phyloP scores from a whole-genome alignment of 345 rosid species.

The Brassica incana region DNA sequence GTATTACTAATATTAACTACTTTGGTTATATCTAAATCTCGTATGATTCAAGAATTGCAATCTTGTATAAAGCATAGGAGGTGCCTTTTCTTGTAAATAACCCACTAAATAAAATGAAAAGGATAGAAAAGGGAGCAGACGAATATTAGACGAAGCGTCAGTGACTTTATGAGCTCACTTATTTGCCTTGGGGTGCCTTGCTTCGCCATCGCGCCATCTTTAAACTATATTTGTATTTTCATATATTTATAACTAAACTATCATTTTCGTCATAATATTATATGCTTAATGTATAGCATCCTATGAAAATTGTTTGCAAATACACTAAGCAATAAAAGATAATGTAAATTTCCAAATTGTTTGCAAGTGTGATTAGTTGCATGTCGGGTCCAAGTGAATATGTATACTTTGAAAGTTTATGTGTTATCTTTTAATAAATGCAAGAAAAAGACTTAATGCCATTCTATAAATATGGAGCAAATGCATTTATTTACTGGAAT shows the following conservation, averaged over 20 bases:
- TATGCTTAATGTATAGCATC: neutral
- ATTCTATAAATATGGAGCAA: neutral
- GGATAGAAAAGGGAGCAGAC: conserved; percentile 13
- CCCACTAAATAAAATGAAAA: conserved; percentile 12
- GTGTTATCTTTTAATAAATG: neutral
- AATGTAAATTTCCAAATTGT: neutral
- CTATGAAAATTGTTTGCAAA: neutral
- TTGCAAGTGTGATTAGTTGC: neutral
- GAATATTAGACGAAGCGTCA: conserved; percentile 44
- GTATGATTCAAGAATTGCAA: neutral
- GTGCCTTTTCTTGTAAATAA: conserved; percentile 10
- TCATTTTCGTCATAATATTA: neutral
- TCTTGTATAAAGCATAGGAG: neutral
- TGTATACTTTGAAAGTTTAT: neutral
- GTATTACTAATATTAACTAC: neutral
- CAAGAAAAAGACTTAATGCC: neutral
- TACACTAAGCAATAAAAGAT: neutral
- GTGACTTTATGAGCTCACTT: conserved; percentile 50
- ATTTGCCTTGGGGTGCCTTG: conserved; percentile 41
- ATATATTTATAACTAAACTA: neutral
- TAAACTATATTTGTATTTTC: neutral
- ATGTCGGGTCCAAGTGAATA: neutral
- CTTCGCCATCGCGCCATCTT: conserved; percentile 50
- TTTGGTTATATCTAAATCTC: conserved; percentile 7
- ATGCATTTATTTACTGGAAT: neutral